These are phyloP conservation scores for Leishmania tarentolae DNA, from an alignment of 208 protist genomes.

Conservation along the genomic window DNA sequence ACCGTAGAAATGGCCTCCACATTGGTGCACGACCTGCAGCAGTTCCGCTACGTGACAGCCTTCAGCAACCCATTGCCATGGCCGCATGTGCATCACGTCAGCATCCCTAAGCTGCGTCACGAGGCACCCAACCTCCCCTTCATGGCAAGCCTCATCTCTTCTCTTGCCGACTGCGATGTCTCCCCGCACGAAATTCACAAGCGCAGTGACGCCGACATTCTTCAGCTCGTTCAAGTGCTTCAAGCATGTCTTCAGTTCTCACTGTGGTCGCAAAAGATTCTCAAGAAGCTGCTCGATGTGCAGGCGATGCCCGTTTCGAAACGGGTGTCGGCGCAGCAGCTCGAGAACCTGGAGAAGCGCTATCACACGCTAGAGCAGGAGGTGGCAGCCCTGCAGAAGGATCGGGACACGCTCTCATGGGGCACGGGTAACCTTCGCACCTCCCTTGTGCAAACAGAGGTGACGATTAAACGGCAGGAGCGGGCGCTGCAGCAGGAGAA, in stretches of 20 bases:
- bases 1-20: slow-evolving; percentile 5
- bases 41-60: slow-evolving; percentile 49
- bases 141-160: slow-evolving; percentile 69
- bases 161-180: slow-evolving; percentile 38
- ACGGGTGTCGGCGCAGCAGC: slow-evolving; percentile 47
- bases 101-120: slow-evolving; percentile 45
- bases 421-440: slow-evolving; percentile 45
- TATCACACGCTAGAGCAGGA: slow-evolving; percentile 30
- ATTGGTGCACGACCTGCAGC: slow-evolving; percentile 48
- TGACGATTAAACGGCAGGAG: slow-evolving; percentile 50
- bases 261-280: slow-evolving; percentile 80
- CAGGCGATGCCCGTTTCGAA: slow-evolving; percentile 46
- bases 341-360: slow-evolving; percentile 55
- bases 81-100: slow-evolving; percentile 54
- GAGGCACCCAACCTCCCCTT: slow-evolving; percentile 64
- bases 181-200: slow-evolving; percentile 33
- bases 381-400: slow-evolving; percentile 30
- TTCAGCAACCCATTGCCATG: slow-evolving; percentile 46
- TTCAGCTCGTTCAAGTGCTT: slow-evolving; percentile 65
- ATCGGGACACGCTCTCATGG: slow-evolving; percentile 54
- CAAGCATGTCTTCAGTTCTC: slow-evolving; percentile 81
- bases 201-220: slow-evolving; percentile 54
- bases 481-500: slow-evolving; percentile 55
- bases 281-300: slow-evolving; percentile 62
- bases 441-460: slow-evolving; percentile 45